phyloP scores from a whole-genome alignment of 2,329 filamentous ascomycete species.

The Pseudogymnoascus sp. region DNA sequence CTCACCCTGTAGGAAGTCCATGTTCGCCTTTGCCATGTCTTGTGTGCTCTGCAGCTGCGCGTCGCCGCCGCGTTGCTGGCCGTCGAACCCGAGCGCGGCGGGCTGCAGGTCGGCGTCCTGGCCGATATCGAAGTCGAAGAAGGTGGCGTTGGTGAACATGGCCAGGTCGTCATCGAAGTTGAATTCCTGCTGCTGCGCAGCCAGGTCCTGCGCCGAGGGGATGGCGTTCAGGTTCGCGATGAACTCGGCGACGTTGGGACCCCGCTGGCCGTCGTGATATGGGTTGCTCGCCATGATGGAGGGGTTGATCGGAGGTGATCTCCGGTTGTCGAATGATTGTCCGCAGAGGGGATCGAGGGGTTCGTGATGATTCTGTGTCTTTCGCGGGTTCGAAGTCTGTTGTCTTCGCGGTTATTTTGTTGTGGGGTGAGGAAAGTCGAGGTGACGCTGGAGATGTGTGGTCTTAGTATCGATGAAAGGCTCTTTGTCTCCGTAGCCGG shows the following conservation, averaged over 20 bases:
- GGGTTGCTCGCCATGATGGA: neutral
- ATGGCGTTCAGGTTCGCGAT: conserved; percentile 75
- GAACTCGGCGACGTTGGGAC: conserved; percentile 83
- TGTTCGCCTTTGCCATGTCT: conserved; percentile 7
- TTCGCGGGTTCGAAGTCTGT: neutral
- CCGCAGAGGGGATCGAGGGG: neutral
- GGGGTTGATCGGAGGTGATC: neutral
- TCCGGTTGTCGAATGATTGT: neutral
- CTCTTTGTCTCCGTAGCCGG: neutral
- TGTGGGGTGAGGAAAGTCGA: neutral
- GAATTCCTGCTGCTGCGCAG: conserved; percentile 44
- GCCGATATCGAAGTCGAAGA: conserved; percentile 70
- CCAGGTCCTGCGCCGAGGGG: conserved; percentile 55
- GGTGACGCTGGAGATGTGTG: neutral
- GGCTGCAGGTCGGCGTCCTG: conserved; percentile 48
- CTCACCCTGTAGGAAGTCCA: conserved; percentile 44
- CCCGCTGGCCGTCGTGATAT: conserved; percentile 36
- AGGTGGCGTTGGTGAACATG: conserved; percentile 75
- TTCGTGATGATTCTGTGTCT: neutral
- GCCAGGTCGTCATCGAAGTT: conserved; percentile 64
- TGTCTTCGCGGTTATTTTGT: neutral
- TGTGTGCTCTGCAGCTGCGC: conserved; percentile 28
- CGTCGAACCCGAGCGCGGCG: conserved; percentile 26
- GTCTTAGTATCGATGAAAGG: neutral
- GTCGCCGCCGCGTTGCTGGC: conserved; percentile 15